Base-by-base conservation (phyloP, 768 basidiomycete genomes). In the Termitomyces sp. region DNA sequence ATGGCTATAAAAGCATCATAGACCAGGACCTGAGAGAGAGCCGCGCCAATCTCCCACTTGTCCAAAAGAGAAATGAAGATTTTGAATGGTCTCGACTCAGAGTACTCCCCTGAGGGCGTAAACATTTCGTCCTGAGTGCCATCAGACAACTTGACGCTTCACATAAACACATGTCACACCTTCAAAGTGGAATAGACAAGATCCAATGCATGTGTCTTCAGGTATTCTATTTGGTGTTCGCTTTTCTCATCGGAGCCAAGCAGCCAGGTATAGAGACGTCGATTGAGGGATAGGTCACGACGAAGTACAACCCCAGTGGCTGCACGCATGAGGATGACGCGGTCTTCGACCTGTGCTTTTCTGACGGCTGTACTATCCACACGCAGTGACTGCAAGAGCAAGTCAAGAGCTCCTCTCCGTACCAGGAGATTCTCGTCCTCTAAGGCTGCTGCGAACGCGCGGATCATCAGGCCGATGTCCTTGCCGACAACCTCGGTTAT, bases 401-500 rank as follows among this genome's bases (percentile, higher is more conserved):
- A 79, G 67, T 99, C 96, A 48, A 99, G 76, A 1, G 85, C 89
- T 15, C 85, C 84, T 56, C 97, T 74, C 59, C 94, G 84, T 19
- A 98, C 97, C 23, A 99, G 81, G 17, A 95, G 76, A 63, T 96
- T 94, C 61, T 93, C 89, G 63, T 98, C 97, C 68, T 94, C 91
- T n/a, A 99, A 75, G 0, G 89, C 89, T 7, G 93, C 84, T 3
- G 94, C 79, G 58, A 98, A 92, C 0, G 92, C 96, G 46, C 97
- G 83, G 54, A 98, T 88, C 89, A 98, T 92, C 50, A 98, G 76
- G 2, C 96, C 97, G 48, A 93, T 83, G 65, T 97, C 94, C 47
- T 83, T 81, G 3, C 94, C 94, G 11, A 94, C 82, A 31, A 92
- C 84, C 4, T 77, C 70, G 0, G 82, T 79, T 26, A 92, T 83